Percentiles rank a stretch among this genome's conserved stretches.
Evolutionary conservation across 352 stramenopile genomes (phyloP).

Genomic region (Globisporangium recalcitrans): DNA sequence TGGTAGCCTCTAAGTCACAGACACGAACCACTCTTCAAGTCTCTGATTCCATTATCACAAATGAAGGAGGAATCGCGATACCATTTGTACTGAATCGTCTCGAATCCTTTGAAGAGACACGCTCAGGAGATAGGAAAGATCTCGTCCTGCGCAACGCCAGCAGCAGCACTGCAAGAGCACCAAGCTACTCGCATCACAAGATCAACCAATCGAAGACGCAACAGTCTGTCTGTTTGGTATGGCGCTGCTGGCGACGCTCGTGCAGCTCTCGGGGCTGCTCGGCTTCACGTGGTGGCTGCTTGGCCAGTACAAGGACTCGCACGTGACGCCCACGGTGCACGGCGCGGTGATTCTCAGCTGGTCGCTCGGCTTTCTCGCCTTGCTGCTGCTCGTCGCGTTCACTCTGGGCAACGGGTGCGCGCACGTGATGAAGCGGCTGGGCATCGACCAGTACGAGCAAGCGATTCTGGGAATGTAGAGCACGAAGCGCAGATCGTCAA

Average conservation of each 20-base stretch:
- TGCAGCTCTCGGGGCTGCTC: conserved; percentile 40
- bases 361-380: conserved; percentile 49
- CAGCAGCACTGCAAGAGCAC: too few species aligned
- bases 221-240: too few species aligned
- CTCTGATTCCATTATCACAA: too few species aligned
- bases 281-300: conserved; percentile 61
- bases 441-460: conserved; percentile 68
- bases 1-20: too few species aligned
- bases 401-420: conserved; percentile 52
- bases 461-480: conserved; percentile 27
- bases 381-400: conserved; percentile 42
- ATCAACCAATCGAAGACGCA: too few species aligned
- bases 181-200: too few species aligned
- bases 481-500: conserved; percentile 40
- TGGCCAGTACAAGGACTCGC: conserved; percentile 44
- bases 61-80: too few species aligned
- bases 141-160: too few species aligned
- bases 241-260: conserved; percentile 33
- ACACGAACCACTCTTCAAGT: too few species aligned
- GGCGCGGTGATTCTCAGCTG: conserved; percentile 52
- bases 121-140: too few species aligned
- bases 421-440: conserved; percentile 41
- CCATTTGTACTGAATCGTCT: too few species aligned
- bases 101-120: too few species aligned
- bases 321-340: conserved; percentile 32